Conservation (phyloP, 805 yeast species). For the Candida khao-thaluensis region DNA sequence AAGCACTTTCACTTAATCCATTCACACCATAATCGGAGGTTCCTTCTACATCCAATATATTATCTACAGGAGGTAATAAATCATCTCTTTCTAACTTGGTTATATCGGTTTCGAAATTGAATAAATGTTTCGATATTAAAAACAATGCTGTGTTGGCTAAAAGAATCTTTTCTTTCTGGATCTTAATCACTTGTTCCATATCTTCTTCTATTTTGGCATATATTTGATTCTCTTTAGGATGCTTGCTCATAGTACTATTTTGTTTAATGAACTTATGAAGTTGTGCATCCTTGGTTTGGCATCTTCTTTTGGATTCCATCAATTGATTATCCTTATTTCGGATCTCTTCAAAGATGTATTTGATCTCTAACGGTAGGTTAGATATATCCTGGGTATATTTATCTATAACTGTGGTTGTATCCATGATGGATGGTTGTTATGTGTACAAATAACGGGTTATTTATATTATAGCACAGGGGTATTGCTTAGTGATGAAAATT, state of each 20-base stretch:
- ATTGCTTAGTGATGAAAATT: not conserved
- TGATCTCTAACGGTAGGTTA: constrained; percentile 84
- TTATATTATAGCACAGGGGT: no score
- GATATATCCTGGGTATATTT: constrained; percentile 61
- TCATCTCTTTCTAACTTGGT: constrained; percentile 77
- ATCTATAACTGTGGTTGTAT: constrained; percentile 71
- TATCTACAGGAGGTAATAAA: constrained; percentile 58
- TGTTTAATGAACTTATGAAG: constrained; percentile 79
- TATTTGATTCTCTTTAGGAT: constrained; percentile 75
- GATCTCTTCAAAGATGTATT: constrained; percentile 76
- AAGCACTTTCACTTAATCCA: constrained; percentile 24
- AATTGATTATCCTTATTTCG: constrained; percentile 64
- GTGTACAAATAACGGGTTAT: no score
- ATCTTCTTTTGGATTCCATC: constrained; percentile 63
- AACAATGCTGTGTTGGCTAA: constrained; percentile 83
- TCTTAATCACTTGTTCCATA: constrained; percentile 51
- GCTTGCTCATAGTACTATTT: constrained; percentile 76
- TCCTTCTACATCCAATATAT: constrained; percentile 21
- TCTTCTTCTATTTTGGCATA: constrained; percentile 69
- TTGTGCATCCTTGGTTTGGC: constrained; percentile 71
- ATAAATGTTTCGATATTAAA: constrained; percentile 71
- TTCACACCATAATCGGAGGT: constrained; percentile 12
- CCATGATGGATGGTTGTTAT: constrained; percentile 62
- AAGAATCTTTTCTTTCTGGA: constrained; percentile 77
- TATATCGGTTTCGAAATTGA: constrained; percentile 71